Conservation (phyloP, 768 basidiomycete species). For the Leccinum subgranulosum region DNA sequence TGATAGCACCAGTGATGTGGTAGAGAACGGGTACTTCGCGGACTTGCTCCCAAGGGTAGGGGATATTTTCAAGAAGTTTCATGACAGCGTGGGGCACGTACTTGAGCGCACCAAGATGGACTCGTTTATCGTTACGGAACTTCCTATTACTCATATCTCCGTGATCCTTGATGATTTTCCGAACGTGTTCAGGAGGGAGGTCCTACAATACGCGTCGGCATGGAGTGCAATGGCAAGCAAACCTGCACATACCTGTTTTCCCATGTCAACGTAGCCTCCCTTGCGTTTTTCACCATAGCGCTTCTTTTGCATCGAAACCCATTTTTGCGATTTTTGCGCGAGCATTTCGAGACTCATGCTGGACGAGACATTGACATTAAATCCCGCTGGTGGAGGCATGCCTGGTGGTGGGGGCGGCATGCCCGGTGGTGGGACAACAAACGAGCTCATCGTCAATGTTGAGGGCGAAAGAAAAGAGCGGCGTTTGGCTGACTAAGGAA, state of each 20-base stretch:
- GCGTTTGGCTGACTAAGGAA: conserved; percentile 23
- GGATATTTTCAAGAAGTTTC: conserved; percentile 98
- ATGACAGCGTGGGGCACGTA: conserved; percentile 99
- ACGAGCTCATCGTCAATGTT: conserved; percentile 33
- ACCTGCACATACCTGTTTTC: conserved; percentile 71
- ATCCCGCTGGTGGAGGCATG: conserved; percentile 36
- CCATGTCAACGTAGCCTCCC: conserved; percentile 88
- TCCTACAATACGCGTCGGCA: conserved; percentile 49
- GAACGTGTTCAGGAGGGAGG: conserved; percentile 93
- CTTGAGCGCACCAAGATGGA: conserved; percentile 96
- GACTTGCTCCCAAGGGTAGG: conserved; percentile 98
- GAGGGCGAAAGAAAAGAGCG: conserved; percentile 25
- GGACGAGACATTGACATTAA: conserved; percentile 35
- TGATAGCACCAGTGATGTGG: conserved; percentile 99
- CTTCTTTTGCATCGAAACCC: conserved; percentile 91
- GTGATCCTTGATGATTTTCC: conserved; percentile 99
- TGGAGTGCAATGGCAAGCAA: neutral
- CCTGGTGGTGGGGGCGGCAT: conserved; percentile 42
- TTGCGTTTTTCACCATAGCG: conserved; percentile 89
- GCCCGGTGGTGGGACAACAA: conserved; percentile 40
- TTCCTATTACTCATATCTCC: conserved; percentile 99
- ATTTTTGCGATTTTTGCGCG: conserved; percentile 92
- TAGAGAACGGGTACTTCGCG: conserved; percentile 98
- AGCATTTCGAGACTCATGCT: conserved; percentile 66
- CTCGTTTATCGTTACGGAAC: conserved; percentile 98